Evolutionary conservation across 2,329 filamentous ascomycete genomes (phyloP), one percentile per base, ranked within the genome.

Genomic region (Seiridium unicorne): DNA sequence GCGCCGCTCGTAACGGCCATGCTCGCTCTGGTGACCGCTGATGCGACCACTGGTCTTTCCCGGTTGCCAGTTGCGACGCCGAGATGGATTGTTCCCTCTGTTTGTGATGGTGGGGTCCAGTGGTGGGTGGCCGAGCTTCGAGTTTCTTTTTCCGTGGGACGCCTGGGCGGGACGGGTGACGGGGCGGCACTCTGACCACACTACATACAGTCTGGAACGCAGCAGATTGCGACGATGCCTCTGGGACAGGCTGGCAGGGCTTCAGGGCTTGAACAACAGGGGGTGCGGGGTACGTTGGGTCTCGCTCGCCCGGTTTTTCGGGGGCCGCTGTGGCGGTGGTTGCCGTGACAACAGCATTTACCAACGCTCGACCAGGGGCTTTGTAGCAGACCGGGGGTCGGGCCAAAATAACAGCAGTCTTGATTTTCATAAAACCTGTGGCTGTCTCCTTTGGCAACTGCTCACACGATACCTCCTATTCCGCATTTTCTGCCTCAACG

Each of bases 1-100:
- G 77, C 65, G 65, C 83, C 81, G 61, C 72, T 65, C 42, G 66
- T 66, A 66, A 70, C 70, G 62, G 76, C 71, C 77, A 81, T 81
- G 71, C 65, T 70, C 66, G 47, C 26, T 49, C 35, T 48, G 59
- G 46, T 53, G 51, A 26, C 51, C 53, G 11, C 6, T 13, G 42
- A 55, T 44, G 36, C 36, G 53, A 55, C 53, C 53, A 32, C 26
- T 36, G 31, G 11, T 42, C 35, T 26, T 9, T 44, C 26, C 53
- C 49, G 49, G 49, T 53, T 53, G 49, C 49, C 49, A 53, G 49
- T 53, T 35, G 49, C 49, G 49, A 53, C 49, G 49, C 35, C 18
- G 18, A 26, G 34, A 34, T 34, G 49, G 18, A 26, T 26, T 26
- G 18, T 26, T 26, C 18, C 18, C 18, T 26, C 18, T 26, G 18